Base-by-base conservation (phyloP, 1,284 basidiomycete species). In the Sporisorium exsertum region DNA sequence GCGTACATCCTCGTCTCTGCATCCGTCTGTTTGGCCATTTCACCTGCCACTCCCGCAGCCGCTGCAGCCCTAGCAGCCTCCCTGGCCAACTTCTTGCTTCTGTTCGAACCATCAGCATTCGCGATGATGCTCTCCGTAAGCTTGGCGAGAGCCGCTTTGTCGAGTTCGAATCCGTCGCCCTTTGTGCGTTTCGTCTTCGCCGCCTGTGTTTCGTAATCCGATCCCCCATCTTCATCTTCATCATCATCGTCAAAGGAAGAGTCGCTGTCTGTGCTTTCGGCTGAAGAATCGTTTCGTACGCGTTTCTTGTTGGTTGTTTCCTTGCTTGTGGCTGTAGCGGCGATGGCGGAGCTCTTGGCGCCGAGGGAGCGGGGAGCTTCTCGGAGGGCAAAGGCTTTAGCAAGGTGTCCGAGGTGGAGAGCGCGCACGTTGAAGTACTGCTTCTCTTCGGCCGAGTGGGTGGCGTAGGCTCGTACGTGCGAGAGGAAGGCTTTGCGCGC, bases 401-500 rank as follows among this genome's bases (percentile, higher is more conserved):
- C 96, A 24, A 99, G 87, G 87, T 99, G 97, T 1, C 97, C 97
- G 45, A 97, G 89, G 84, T 99, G 97, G 10, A 99, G 88, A 78
- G 94, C 90, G 35, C 93, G 92, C 61, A 97, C 91, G 86, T 97
- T 95, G 88, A 99, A 99, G 66, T 97, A 93, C 72, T 93, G 91
- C 81, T 98, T 98, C 86, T 99, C 97, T 70, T 92, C 91, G 5
- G 93, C 90, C 0, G 96, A 95, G 87, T 99, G 97, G 0, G 97
- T 99, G 10, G 97, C 93, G 86, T 99, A 99, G 0, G 97, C 97
- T 62, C 97, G 90, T 86, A 98, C 91, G 85, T 96, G 94, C 0
- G 96, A 97, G 26, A 91, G 88, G 86, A 93, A 99, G 0, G 94
- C 97, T 80, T 90, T 92, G 40, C 94, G 90, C 4, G 97, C 95